Evolutionary conservation across 2,329 filamentous ascomycete genomes (phyloP).

Genomic region (Tolypocladium ovalisporum): DNA sequence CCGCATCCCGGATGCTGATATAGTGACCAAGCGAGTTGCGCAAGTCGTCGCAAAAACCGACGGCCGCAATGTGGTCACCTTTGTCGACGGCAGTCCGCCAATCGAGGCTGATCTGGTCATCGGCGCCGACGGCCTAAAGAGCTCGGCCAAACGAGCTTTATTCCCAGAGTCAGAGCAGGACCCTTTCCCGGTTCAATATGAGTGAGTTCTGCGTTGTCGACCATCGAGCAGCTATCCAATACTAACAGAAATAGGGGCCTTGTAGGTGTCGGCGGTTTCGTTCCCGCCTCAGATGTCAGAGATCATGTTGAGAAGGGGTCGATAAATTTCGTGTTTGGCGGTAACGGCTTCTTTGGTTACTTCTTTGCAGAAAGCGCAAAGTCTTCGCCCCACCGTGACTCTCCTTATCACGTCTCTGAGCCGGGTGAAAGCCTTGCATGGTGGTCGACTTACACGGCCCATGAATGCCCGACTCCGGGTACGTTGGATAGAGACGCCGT

Average conservation of each 20-base stretch:
- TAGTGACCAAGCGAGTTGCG: slow-evolving; percentile 10
- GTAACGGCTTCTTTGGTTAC: slow-evolving; percentile 13
- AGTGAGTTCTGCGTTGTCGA: slow-evolving; percentile 6
- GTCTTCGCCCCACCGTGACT: slow-evolving; percentile 7
- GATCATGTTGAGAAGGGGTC: slow-evolving; percentile 8
- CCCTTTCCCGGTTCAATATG: slow-evolving; percentile 11
- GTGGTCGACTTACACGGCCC: slow-evolving; percentile 10
- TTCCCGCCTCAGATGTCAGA: slow-evolving; percentile 5
- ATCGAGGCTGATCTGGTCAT: slow-evolving; percentile 13
- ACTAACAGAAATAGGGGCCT: slow-evolving; percentile 5
- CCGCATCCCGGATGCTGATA: slow-evolving; percentile 9
- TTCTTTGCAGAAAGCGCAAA: slow-evolving; percentile 7
- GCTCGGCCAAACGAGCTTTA: slow-evolving; percentile 9
- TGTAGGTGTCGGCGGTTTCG: slow-evolving; percentile 10
- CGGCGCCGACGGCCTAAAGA: slow-evolving; percentile 13
- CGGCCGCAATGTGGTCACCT: slow-evolving; percentile 9
- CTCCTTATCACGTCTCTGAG: slow-evolving; percentile 7
- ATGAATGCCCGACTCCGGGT: slow-evolving; percentile 6
- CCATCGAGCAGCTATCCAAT: not conserved
- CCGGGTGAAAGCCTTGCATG: slow-evolving; percentile 8
- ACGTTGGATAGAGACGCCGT: slow-evolving; percentile 8
- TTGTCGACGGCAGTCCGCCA: slow-evolving; percentile 9
- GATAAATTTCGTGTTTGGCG: slow-evolving; percentile 11
- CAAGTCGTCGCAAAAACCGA: slow-evolving; percentile 7
- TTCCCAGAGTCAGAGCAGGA: slow-evolving; percentile 10